Conservation (phyloP, 495 filamentous ascomycete genomes). For the Hyphodiscus hymeniophilus region DNA sequence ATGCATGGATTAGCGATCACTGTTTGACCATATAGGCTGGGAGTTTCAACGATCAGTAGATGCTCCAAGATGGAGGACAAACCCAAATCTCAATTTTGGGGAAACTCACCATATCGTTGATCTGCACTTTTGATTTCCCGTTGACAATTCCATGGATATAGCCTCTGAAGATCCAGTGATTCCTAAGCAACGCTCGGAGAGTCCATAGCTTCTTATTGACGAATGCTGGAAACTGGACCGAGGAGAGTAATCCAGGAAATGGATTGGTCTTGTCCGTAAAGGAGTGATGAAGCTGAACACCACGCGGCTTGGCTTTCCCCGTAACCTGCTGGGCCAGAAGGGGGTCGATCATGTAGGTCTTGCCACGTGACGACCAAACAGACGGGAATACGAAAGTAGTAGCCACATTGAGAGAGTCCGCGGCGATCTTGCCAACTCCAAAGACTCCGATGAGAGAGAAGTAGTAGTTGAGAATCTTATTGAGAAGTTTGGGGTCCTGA, state of each 20-base stretch:
- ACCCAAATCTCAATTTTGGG: background rate
- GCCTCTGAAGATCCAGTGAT: slow-evolving; percentile 39
- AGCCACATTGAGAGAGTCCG: slow-evolving; percentile 55
- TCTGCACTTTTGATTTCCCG: slow-evolving; percentile 7
- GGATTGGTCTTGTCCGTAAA: slow-evolving; percentile 32
- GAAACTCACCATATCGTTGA: slow-evolving; percentile 44
- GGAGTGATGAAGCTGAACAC: slow-evolving; percentile 11
- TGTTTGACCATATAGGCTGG: no score
- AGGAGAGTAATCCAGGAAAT: slow-evolving; percentile 34
- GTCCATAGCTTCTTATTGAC: slow-evolving; percentile 31
- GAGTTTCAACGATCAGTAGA: no score
- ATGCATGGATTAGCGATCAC: no score
- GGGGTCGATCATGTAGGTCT: slow-evolving; percentile 37
- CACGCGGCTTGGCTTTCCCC: slow-evolving; percentile 2
- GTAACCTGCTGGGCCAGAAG: slow-evolving; percentile 19
- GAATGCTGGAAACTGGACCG: slow-evolving; percentile 19
- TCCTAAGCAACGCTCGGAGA: slow-evolving; percentile 33
- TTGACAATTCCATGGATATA: slow-evolving; percentile 26
- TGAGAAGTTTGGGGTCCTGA: slow-evolving; percentile 71
- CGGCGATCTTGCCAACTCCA: slow-evolving; percentile 58
- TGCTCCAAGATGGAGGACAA: no score
- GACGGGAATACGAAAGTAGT: slow-evolving; percentile 67
- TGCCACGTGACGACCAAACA: slow-evolving; percentile 41
- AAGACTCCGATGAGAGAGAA: slow-evolving; percentile 73
- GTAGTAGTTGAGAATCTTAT: slow-evolving; percentile 78